Conservation (phyloP, 495 filamentous ascomycete genomes). For the Penicillium turbatum region DNA sequence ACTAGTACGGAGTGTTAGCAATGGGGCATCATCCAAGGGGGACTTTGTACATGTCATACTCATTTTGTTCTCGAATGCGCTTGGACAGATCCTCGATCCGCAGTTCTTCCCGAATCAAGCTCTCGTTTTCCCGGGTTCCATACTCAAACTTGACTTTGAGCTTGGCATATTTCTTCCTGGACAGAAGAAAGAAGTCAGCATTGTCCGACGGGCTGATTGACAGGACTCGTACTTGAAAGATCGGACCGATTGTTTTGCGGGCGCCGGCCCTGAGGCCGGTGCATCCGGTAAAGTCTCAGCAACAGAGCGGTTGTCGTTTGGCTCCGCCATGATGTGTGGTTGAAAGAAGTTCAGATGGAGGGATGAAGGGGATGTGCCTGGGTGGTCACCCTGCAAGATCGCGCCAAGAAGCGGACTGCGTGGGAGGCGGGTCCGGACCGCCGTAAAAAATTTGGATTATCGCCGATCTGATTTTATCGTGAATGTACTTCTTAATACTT, state of each 20-base stretch:
- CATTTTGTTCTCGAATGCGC: slow-evolving; percentile 81
- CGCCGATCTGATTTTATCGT: slow-evolving; percentile 1
- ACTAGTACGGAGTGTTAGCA: slow-evolving; percentile 37
- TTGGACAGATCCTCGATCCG: slow-evolving; percentile 70
- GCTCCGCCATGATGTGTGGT: slow-evolving; percentile 29
- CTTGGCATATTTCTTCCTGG: slow-evolving; percentile 94
- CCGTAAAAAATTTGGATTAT: slow-evolving; percentile 30
- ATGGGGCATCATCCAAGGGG: neutral
- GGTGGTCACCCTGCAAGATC: slow-evolving; percentile 8
- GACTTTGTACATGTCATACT: slow-evolving; percentile 44
- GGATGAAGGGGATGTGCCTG: slow-evolving; percentile 10
- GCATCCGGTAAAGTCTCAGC: slow-evolving; percentile 35
- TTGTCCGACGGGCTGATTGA: neutral
- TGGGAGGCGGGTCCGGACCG: slow-evolving; percentile 29
- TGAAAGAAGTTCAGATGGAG: slow-evolving; percentile 3
- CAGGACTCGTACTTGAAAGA: slow-evolving; percentile 40
- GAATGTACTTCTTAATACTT: neutral
- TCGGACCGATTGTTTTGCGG: slow-evolving; percentile 37
- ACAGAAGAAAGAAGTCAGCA: slow-evolving; percentile 32
- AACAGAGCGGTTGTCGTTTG: slow-evolving; percentile 21
- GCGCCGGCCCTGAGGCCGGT: slow-evolving; percentile 16
- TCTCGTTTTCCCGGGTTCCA: slow-evolving; percentile 73
- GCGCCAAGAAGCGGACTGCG: slow-evolving; percentile 28
- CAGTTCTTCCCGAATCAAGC: slow-evolving; percentile 70
- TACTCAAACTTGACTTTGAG: slow-evolving; percentile 81